Evolutionary conservation across 352 stramenopile species (phyloP).

Genomic region (Globisporangium nodosum): DNA sequence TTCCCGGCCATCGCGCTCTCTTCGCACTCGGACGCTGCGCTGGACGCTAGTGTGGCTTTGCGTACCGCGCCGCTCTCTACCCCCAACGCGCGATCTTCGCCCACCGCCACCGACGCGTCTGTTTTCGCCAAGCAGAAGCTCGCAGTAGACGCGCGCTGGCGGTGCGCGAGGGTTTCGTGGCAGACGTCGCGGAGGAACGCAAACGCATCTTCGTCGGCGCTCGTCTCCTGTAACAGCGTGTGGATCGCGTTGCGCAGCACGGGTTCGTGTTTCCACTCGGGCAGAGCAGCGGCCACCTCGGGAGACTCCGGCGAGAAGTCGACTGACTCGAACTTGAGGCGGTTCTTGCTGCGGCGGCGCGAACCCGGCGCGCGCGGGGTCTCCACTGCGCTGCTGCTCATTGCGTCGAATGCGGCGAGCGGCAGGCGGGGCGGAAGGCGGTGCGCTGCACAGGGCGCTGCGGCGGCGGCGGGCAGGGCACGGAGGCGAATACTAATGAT

Average conservation of each 20-base stretch:
- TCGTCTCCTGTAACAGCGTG: slow-evolving; percentile 47
- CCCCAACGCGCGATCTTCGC: neutral
- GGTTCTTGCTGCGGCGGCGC: slow-evolving; percentile 12
- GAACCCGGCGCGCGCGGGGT: slow-evolving; percentile 11
- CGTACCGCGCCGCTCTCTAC: neutral
- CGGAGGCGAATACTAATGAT: neutral
- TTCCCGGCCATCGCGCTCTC: slow-evolving; percentile 4
- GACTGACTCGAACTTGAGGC: slow-evolving; percentile 21
- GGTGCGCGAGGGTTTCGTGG: slow-evolving; percentile 29
- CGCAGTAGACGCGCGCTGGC: slow-evolving; percentile 3
- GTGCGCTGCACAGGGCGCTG: too few species aligned
- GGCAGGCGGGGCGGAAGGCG: too few species aligned
- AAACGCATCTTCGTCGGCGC: slow-evolving; percentile 35
- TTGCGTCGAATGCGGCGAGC: neutral
- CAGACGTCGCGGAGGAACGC: slow-evolving; percentile 65
- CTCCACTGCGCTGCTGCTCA: neutral
- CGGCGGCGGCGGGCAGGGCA: neutral
- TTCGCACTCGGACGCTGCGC: slow-evolving; percentile 1
- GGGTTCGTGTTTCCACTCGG: slow-evolving; percentile 17
- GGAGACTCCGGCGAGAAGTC: neutral
- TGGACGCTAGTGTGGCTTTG: slow-evolving; percentile 6
- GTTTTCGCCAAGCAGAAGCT: neutral
- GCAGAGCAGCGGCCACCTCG: neutral
- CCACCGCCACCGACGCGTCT: neutral
- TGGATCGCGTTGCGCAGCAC: slow-evolving; percentile 42